Evolutionary conservation across 257 asterid genomes (phyloP), one percentile per base, ranked within the genome.

Genomic region (Penstemon newberryi): DNA sequence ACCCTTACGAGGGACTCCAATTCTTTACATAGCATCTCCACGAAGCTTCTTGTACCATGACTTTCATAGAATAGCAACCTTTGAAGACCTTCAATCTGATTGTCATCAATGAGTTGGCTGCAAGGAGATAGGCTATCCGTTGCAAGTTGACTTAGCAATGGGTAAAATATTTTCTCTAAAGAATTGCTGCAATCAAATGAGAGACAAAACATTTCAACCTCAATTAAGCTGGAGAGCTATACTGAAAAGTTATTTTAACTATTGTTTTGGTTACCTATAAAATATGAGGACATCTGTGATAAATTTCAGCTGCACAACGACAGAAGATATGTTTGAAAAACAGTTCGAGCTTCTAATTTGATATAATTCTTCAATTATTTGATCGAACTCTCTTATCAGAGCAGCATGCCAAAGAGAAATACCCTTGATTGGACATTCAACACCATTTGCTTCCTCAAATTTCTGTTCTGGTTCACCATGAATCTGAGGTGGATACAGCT

Each of bases 341-440:
- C 82, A 76, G 75, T 68, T 71, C 56, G 92, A 82, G 82, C 81
- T 78, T 69, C 83, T 79, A 54, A 81, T 71, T 72, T 75, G 83
- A 77, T 64, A 63, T 69, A 91, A 75, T 79, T 85, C 94, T 63
- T 69, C 81, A n/a, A 83, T 57, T 36, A 87, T 71, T 56, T 78
- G 76, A 59, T 73, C 65, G 71, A 91, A 61, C 57, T 83, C 95
- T 73, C 87, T 83, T 71, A 71, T 78, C 66, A 91, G 79, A 68
- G 96, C 86, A 67, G 83, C 72, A 73, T 89, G 92, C 96, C 96
- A 89, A 66, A 85, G 70, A 78, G 58, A 58, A 66, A 87, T 78
- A 67, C 89, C 86, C 78, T 79, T 77, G 75, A 86, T 63, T 45
- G 87, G 89, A 63, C 73, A 79, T 43, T 78, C 82, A 56, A 54